A percentile compares a stretch with the other conserved stretches of the same genome.
Conservation (phyloP, 2,329 filamentous ascomycete genomes). For the Pseudonectria foliicola region DNA sequence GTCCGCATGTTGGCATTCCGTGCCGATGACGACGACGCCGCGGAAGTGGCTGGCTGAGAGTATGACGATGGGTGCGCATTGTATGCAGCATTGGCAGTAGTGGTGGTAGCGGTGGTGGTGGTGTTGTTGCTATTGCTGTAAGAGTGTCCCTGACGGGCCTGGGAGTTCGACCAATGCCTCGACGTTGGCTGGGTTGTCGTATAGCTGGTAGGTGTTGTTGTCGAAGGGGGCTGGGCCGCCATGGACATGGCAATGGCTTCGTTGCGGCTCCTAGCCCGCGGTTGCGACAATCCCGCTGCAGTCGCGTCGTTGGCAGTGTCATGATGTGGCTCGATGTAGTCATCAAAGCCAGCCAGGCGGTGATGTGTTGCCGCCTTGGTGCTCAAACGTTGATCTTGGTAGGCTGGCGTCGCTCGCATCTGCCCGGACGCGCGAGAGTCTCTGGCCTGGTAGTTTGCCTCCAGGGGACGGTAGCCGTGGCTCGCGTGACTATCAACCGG, state of each 20-base stretch:
- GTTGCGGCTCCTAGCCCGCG: conserved; percentile 19
- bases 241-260: conserved; percentile 16
- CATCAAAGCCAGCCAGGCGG: no score
- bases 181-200: conserved; percentile 11
- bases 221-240: conserved; percentile 10
- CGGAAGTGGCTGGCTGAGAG: conserved; percentile 9
- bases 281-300: neutral
- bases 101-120: conserved; percentile 3
- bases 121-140: conserved; percentile 1
- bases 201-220: conserved; percentile 15
- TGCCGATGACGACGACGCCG: conserved; percentile 7
- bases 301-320: no score
- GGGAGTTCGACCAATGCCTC: conserved; percentile 19
- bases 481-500: conserved; percentile 17
- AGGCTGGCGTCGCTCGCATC: no score
- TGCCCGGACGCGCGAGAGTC: no score
- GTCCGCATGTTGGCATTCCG: conserved; percentile 18
- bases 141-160: conserved; percentile 8
- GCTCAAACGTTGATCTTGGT: no score
- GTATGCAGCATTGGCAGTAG: conserved; percentile 9
- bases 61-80: conserved; percentile 8
- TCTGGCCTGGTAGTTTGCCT: no score
- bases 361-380: no score
- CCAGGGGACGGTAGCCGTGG: no score
- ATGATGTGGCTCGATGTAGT: no score